Evolutionary conservation across 257 asterid genomes (phyloP).

Genomic region (Nicotiana attenuata): DNA sequence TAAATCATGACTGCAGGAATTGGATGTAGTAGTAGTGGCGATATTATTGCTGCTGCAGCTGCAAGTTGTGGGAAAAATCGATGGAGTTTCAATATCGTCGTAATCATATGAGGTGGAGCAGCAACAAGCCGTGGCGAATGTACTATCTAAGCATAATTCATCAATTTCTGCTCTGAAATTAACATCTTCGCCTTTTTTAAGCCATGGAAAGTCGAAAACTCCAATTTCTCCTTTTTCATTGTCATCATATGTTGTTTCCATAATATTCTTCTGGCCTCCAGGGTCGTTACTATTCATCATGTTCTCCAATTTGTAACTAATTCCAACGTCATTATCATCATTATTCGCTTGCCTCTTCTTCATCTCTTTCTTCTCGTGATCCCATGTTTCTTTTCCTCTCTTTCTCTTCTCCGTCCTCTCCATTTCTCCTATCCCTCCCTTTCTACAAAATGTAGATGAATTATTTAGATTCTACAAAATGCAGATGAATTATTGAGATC

Average conservation of each 20-base stretch:
- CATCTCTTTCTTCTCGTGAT: neutral
- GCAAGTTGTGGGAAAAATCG: too few relatives aligned
- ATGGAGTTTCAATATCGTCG: neutral
- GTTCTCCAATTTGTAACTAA: neutral
- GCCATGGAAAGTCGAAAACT: constrained; percentile 1
- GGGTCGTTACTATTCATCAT: neutral
- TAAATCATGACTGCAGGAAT: neutral
- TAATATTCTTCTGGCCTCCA: too few relatives aligned
- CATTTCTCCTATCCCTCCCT: too few relatives aligned
- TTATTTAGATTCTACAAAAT: too few relatives aligned
- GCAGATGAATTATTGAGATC: too few relatives aligned
- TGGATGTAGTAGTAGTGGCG: neutral
- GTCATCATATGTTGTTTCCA: too few relatives aligned
- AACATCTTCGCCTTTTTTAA: neutral
- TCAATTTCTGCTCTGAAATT: neutral
- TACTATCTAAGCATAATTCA: neutral
- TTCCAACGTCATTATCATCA: neutral
- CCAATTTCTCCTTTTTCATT: neutral
- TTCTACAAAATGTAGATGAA: too few relatives aligned
- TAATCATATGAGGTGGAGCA: neutral
- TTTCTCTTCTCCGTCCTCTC: neutral
- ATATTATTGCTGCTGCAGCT: too few relatives aligned
- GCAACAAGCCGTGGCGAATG: too few relatives aligned
- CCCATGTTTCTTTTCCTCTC: neutral
- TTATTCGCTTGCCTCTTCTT: neutral